Conservation (phyloP, 768 basidiomycete species). For the Trametes gibbosa region DNA sequence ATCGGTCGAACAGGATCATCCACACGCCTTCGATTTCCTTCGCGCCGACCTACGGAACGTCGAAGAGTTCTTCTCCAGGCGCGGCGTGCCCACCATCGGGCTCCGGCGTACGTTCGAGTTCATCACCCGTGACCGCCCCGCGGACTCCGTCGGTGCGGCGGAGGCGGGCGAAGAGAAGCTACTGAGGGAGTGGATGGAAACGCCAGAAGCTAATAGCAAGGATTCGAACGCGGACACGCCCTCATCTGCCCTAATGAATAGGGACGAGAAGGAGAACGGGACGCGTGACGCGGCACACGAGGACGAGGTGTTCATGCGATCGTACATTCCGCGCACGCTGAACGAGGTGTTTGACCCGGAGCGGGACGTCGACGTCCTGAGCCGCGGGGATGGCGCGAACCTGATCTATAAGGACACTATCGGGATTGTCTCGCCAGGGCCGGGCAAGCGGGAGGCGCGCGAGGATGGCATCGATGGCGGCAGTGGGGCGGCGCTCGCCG, state of each 20-base stretch:
- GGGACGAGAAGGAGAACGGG: conserved; percentile 12
- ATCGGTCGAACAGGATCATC: conserved; percentile 98
- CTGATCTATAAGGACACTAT: conserved; percentile 90
- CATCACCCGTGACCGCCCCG: conserved; percentile 59
- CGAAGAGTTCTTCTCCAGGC: conserved; percentile 85
- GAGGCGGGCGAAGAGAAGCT: conserved; percentile 22
- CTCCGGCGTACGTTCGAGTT: conserved; percentile 86
- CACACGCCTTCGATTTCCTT: conserved; percentile 93
- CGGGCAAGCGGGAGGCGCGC: conserved; percentile 8
- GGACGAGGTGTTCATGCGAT: conserved; percentile 84
- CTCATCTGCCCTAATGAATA: no score
- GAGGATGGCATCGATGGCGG: conserved; percentile 15
- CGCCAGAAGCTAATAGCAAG: conserved; percentile 25
- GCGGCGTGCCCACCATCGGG: conserved; percentile 75
- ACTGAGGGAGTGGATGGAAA: conserved; percentile 50
- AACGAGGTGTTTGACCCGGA: conserved; percentile 96
- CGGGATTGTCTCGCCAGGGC: conserved; percentile 57
- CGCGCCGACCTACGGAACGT: conserved; percentile 89
- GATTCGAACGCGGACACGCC: not conserved
- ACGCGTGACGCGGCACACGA: conserved; percentile 50
- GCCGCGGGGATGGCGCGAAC: conserved; percentile 62
- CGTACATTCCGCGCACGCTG: conserved; percentile 90
- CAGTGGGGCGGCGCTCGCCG: not conserved
- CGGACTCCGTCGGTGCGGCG: conserved; percentile 29
- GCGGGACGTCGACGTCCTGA: conserved; percentile 77